Base-by-base conservation (phyloP, 306 rosid species). In the Albizia julibrissin region DNA sequence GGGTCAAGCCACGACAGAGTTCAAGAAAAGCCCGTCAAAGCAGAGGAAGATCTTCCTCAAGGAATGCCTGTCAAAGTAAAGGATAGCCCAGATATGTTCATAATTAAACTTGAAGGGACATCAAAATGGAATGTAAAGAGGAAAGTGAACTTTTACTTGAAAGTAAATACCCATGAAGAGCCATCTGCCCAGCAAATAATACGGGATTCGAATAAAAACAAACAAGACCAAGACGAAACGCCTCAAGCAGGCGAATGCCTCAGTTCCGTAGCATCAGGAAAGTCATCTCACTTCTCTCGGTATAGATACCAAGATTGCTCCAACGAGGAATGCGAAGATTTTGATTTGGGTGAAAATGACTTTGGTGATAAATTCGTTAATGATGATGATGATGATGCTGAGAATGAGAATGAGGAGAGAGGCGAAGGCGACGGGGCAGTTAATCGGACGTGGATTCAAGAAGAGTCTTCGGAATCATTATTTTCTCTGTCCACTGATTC, bases 381-480 rank as follows among this genome's bases (percentile, higher is more conserved):
- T 50, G 58, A 50, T 47, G 72, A 24, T 12, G 49, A 27, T 39
- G 65, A 74, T 4, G 81, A 7, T n/a, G n/a, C n/a, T n/a, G n/a
- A n/a, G n/a, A n/a, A n/a, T 33, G 66, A 27, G 7, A 46, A 14
- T 39, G 65, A 79, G 44, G 70, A 54, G 40, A 66, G 24, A 72
- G 64, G 19, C 46, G 61, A n/a, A 29, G 72, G 27, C 12, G 64
- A 58, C 50, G 26, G 52, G 26, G 68, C 43, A 46, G 49, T 66
- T 2, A 76, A 68, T 52, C 12, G 31, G 21, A 52, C 22, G 19
- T 59, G 70, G 69, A 49, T 76, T 75, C 81, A 79, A 69, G 82
- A 87, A 81, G 94, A 90, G 73, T 85, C 93, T 80, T 92, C 98
- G 4, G 98, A 90, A 16, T 91, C 98, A 5, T 79, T 94, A 81